phyloP scores from a whole-genome alignment of 371 early-diverging fungal genomes.

The Mortierella sp. region DNA sequence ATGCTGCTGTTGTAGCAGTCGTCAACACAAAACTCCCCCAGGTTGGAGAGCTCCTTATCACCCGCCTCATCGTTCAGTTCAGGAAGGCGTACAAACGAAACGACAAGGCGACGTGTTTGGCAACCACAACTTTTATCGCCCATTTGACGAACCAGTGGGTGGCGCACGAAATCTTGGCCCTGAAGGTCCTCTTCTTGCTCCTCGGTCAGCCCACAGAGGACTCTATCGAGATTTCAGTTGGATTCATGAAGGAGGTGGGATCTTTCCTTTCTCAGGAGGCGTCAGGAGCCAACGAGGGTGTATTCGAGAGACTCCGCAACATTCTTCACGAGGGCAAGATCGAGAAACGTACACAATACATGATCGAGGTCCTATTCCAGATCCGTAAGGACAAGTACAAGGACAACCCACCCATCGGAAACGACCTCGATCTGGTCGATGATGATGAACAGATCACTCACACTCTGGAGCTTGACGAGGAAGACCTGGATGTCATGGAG shows the following conservation, averaged over 20 bases:
- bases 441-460: constrained; percentile 98
- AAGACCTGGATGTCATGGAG: constrained; percentile 86
- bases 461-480: constrained; percentile 89
- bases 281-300: constrained; percentile 87
- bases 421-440: constrained; percentile 95
- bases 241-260: constrained; percentile 94
- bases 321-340: constrained; percentile 95
- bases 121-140: constrained; percentile 90
- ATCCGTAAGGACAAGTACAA: constrained; percentile 96
- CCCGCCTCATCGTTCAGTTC: constrained; percentile 91
- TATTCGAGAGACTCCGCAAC: constrained; percentile 93
- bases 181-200: constrained; percentile 89
- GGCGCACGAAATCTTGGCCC: constrained; percentile 89
- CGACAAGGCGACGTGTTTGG: constrained; percentile 91
- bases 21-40: constrained; percentile 95
- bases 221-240: constrained; percentile 98
- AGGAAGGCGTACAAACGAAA: constrained; percentile 92
- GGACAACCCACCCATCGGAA: constrained; percentile 78
- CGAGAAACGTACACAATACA: constrained; percentile 96
- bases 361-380: constrained; percentile 98
- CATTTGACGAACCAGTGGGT: constrained; percentile 95
- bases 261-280: constrained; percentile 85
- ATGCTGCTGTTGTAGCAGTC: constrained; percentile 90
- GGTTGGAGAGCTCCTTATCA: constrained; percentile 91
- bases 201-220: constrained; percentile 96